Evolutionary conservation across 208 protist genomes (phyloP).

Genomic region (Trypanosoma grayi): DNA sequence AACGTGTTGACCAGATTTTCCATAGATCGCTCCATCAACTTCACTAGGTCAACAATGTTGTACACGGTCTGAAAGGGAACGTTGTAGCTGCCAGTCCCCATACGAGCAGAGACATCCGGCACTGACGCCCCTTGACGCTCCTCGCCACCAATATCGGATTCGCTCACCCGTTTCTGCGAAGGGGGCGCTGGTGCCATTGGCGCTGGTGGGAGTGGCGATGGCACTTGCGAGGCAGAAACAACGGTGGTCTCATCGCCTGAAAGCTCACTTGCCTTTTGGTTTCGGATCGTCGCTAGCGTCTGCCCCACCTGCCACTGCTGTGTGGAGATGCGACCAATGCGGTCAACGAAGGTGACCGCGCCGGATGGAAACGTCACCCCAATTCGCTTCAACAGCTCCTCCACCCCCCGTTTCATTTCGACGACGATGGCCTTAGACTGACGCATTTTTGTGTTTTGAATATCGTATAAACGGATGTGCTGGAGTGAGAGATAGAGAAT

Average conservation of each 20-base stretch:
- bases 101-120: slow-evolving; percentile 1
- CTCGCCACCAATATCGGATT: slow-evolving; percentile 19
- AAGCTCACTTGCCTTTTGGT: slow-evolving; percentile 33
- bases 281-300: slow-evolving; percentile 69
- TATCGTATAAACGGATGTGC: slow-evolving; percentile 90
- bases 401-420: slow-evolving; percentile 65
- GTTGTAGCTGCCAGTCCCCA: slow-evolving; percentile 24
- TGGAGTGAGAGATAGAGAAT: slow-evolving; percentile 91
- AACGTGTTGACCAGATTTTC: slow-evolving; percentile 53
- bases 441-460: slow-evolving; percentile 85
- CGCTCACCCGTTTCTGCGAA: no score
- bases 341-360: slow-evolving; percentile 79
- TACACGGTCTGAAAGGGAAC: slow-evolving; percentile 61
- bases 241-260: neutral
- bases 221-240: neutral
- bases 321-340: slow-evolving; percentile 79
- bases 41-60: slow-evolving; percentile 45
- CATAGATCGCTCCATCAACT: slow-evolving; percentile 46
- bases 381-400: slow-evolving; percentile 60
- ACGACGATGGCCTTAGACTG: slow-evolving; percentile 61
- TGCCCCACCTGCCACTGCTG: slow-evolving; percentile 85
- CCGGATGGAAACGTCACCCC: slow-evolving; percentile 76
- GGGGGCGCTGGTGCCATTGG: neutral
- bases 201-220: neutral
- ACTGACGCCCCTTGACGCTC: neutral